Conservation (phyloP, 2,329 filamentous ascomycete species). For the Aspergillus sp. region DNA sequence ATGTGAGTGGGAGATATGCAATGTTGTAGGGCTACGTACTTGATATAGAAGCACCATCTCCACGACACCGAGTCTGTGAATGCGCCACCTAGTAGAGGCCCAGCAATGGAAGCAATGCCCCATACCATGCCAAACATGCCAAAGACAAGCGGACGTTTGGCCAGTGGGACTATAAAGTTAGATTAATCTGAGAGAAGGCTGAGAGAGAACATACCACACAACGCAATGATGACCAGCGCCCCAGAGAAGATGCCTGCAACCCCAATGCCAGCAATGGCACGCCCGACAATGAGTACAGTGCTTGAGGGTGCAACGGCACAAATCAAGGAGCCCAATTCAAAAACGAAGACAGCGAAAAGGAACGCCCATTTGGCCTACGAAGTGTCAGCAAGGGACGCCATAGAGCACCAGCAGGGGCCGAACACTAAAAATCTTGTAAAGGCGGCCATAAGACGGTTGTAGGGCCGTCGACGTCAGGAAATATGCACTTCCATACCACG, state of each 20-base stretch:
- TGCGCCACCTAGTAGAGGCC: conserved; percentile 10
- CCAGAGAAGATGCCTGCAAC: conserved; percentile 11
- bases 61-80: conserved; percentile 13
- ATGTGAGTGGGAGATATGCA: neutral
- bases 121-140: conserved; percentile 14
- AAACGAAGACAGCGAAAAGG: conserved; percentile 23
- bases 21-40: neutral
- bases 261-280: conserved; percentile 8
- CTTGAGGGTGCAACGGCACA: conserved; percentile 25
- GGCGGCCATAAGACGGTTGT: conserved; percentile 4
- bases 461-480: conserved; percentile 11
- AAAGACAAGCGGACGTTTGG: conserved; percentile 9
- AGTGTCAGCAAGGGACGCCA: neutral
- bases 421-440: conserved; percentile 11
- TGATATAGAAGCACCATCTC: conserved; percentile 20
- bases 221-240: conserved; percentile 7
- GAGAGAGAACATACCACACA: neutral
- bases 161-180: neutral
- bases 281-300: conserved; percentile 11
- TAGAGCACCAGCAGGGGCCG: neutral
- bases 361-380: conserved; percentile 21
- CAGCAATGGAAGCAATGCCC: conserved; percentile 11
- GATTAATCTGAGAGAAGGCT: no score
- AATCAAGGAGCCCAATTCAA: conserved; percentile 27
- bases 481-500: conserved; percentile 15